Base-by-base conservation (phyloP, 1,284 basidiomycete species). In the Hypsizygus ulmarius region DNA sequence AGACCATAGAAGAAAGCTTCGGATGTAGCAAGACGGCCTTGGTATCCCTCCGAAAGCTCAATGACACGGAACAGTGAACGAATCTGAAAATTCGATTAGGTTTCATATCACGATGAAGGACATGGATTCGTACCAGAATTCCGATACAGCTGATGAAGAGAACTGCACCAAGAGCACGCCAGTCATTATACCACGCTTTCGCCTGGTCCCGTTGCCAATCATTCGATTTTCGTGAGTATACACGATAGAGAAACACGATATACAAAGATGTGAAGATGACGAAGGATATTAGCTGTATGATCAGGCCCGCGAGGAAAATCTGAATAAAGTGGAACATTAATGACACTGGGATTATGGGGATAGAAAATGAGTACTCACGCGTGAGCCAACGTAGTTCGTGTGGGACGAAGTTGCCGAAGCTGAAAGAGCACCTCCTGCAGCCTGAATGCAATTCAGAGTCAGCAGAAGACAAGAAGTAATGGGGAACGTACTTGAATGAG, bases 11-110 rank as follows among this genome's bases (percentile, higher is more conserved):
- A 88, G 60, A 75, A 79, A 1, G 64, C 60, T 62, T 86, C 82
- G 15, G 77, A 77, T 0, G 78, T 84, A 6, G 81, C 75, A 11
- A 88, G 71, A 42, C 71, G 70, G 3, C 85, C 85, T 21, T 65
- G 61, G 64, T 75, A 86, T 27, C 86, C 87, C 65, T 87, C 69
- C 6, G 77, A 78, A 15, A 85, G 70, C 57, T 89, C 85, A 28
- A 81, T 72, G 2, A 81, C 81, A 61, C 87, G 77, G 64, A 81
- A 89, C 3, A 77, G 65, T 34, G 82, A 87, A 59, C 86, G 81
- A 55, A 87, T 75, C 83, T 84, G 7, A 16, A 38, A 28, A 18
- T 30, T 11, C 11, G 21, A 49, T 14, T 29, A 18, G 3, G 12
- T 30, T 16, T n/a, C 39, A 15, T n/a, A 15, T 28, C 36, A 28